phyloP scores from a whole-genome alignment of 441 rosid genomes.

The Cnidoscolus chayamansa region DNA sequence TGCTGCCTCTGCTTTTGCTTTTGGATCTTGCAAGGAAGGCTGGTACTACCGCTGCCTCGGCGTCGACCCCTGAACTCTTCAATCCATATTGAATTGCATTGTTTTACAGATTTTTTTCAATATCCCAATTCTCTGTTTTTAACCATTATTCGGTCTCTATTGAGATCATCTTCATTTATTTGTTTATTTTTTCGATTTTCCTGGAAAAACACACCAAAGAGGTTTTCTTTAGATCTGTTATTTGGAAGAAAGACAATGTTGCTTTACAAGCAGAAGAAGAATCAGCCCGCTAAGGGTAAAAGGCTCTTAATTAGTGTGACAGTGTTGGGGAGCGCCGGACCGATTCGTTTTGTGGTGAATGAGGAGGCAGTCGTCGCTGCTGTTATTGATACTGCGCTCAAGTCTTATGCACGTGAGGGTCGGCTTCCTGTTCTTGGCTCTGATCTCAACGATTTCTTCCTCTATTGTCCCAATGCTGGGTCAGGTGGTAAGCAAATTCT shows the following conservation, averaged over 20 bases:
- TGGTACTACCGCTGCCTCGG: conserved; percentile 99
- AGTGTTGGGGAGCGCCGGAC: conserved; percentile 91
- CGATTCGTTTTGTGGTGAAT: conserved; percentile 82
- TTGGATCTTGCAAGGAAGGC: conserved; percentile 97
- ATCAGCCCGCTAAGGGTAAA: conserved; percentile 54
- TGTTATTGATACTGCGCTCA: conserved; percentile 80
- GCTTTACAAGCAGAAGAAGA: conserved; percentile 84
- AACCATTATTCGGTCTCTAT: conserved; percentile 4
- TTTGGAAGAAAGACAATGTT: conserved; percentile 35
- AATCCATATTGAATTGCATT: not conserved
- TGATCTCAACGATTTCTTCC: conserved; percentile 63
- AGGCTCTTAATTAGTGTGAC: conserved; percentile 71
- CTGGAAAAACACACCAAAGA: not conserved
- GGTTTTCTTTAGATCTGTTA: not conserved
- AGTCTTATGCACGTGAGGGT: conserved; percentile 85
- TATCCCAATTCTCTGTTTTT: conserved; percentile 2
- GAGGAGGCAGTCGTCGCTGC: conserved; percentile 66
- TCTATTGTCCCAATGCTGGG: conserved; percentile 63
- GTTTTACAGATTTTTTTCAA: not conserved
- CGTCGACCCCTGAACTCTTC: conserved; percentile 66
- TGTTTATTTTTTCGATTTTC: conserved; percentile 6
- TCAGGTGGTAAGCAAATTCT: conserved; percentile 49
- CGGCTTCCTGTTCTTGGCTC: conserved; percentile 88
- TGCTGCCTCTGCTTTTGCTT: conserved; percentile 64
- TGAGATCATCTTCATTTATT: conserved; percentile 8